Evolutionary conservation across 2,329 filamentous ascomycete species (phyloP).

Genomic region (Sclerotinia nivalis): DNA sequence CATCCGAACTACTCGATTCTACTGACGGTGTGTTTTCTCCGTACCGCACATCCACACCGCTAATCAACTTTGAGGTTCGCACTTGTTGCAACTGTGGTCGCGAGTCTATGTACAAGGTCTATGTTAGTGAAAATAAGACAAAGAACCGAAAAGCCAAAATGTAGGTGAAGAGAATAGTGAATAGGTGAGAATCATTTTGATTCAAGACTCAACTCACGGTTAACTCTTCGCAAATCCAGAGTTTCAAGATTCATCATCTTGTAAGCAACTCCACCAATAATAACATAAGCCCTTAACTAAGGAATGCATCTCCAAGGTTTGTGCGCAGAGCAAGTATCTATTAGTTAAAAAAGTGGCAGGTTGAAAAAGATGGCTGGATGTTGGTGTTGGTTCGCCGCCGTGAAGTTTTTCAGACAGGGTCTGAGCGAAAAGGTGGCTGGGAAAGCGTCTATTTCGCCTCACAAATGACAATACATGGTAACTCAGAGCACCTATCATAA

Average conservation of each 20-base stretch:
- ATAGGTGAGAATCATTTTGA: background rate
- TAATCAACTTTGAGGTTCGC: slow-evolving; percentile 28
- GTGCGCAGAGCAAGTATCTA: slow-evolving; percentile 11
- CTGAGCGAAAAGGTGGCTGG: slow-evolving; percentile 20
- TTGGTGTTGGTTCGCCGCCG: slow-evolving; percentile 17
- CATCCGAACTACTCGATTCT: slow-evolving; percentile 32
- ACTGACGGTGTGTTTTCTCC: slow-evolving; percentile 32
- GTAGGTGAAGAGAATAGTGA: background rate
- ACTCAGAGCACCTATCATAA: background rate
- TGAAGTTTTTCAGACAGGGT: slow-evolving; percentile 8
- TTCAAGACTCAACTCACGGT: slow-evolving; percentile 34
- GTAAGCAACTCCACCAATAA: slow-evolving; percentile 24
- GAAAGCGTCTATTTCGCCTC: slow-evolving; percentile 11
- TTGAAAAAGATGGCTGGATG: slow-evolving; percentile 19
- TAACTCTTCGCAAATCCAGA: slow-evolving; percentile 32
- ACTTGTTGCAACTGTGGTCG: slow-evolving; percentile 34
- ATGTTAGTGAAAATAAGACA: slow-evolving; percentile 28
- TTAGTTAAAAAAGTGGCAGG: slow-evolving; percentile 19
- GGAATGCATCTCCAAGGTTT: slow-evolving; percentile 36
- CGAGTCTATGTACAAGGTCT: slow-evolving; percentile 30
- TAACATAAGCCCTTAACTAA: slow-evolving; percentile 34
- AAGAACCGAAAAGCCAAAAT: background rate
- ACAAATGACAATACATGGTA: background rate
- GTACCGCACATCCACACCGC: slow-evolving; percentile 31
- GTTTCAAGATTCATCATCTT: slow-evolving; percentile 37